These are phyloP conservation scores for Suhomyces sp. DNA, from an alignment of 805 yeast species.

Conservation along the genomic window DNA sequence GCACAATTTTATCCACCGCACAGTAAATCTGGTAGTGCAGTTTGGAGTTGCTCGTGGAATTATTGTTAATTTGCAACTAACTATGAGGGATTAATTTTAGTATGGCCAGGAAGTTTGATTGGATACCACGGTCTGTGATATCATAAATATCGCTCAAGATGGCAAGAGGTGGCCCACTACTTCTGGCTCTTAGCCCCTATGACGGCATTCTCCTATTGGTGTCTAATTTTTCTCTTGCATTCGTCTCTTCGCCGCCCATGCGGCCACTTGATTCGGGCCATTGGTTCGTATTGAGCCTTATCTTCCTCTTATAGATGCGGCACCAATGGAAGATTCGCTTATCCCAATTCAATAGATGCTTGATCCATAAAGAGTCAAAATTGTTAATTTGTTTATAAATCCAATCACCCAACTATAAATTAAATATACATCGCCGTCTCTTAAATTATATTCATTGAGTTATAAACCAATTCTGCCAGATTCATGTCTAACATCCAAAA, in stretches of 20 bases:
- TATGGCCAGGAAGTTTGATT: background rate
- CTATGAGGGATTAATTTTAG: conserved; percentile 1
- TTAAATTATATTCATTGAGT: background rate
- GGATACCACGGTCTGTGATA: background rate
- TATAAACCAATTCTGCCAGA: background rate
- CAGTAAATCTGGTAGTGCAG: background rate
- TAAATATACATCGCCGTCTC: background rate
- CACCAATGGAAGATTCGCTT: background rate
- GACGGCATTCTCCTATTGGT: background rate
- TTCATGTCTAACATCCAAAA: background rate
- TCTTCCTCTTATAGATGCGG: background rate
- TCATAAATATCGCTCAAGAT: background rate
- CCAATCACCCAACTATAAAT: background rate
- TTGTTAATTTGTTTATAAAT: background rate
- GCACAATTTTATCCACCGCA: background rate
- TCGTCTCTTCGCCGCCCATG: background rate
- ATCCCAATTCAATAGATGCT: background rate
- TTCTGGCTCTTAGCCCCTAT: background rate
- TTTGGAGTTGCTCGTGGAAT: background rate
- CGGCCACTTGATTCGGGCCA: background rate
- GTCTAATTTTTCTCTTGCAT: background rate
- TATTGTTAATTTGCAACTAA: background rate
- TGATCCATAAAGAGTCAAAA: background rate
- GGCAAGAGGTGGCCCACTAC: background rate
- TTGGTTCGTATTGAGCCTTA: background rate